Evolutionary conservation across 1,284 basidiomycete genomes (phyloP), one percentile per base, ranked within the genome.

Genomic region (Thecaphora frezii): DNA sequence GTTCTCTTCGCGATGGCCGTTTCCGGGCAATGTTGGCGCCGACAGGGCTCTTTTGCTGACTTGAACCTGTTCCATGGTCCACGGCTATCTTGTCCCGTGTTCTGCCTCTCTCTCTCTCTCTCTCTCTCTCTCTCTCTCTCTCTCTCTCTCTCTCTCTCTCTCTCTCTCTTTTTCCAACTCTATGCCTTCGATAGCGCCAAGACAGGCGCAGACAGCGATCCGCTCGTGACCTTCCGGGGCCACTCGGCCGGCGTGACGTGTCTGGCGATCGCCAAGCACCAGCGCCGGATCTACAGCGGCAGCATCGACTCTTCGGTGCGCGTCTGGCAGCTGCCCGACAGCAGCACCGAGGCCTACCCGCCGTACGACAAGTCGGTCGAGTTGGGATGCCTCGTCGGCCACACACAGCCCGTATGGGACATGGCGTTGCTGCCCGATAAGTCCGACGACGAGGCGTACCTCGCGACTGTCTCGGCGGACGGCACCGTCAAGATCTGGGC

Each of bases 331-430:
- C 82, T 96, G 42, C 74, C 75, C 0, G 66, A 69, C 28, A 33
- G 44, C 16, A 49, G 37, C 3, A 47, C 58, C 23, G 74, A 92
- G 86, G 80, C 82, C 2, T 97, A 97, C 79, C 89, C 89, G 9
- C 87, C 91, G 0, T 92, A 89, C 77, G 92, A 97, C 69, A 84
- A 88, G 48, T 86, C 86, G 2, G 84, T 87, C 19, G 84, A 87
- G 37, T 83, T 89, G 37, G 89, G 89, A 33, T 88, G 89, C 61
- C 85, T 97, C 26, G 86, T 93, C 37, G 93, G 92, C 1, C 91
- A 96, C 77, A 90, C 91, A 1, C 92, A 97, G 77, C 90, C 90
- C 3, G 89, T 97, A 13, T 97, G 94, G 93, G 93, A 93, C 76
- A 82, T 97, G 46, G 88, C 89, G 19, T 60, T 83, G 13, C 58